Base-by-base conservation (phyloP, 805 yeast species). In the Wickerhamiella parazyma region DNA sequence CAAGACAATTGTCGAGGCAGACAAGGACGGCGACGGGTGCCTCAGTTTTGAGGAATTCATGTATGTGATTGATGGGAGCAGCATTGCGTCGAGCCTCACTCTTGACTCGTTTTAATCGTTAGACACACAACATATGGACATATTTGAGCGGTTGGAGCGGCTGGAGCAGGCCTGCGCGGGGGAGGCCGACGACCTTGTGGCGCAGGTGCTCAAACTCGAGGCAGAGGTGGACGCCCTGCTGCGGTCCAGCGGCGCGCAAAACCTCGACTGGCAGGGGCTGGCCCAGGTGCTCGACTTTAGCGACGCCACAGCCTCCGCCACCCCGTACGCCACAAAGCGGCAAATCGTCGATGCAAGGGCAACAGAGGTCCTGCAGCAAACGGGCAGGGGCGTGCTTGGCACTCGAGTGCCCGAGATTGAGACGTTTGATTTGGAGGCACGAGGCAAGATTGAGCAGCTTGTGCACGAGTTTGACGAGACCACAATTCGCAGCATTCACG, bases 1-100 rank as follows among this genome's bases (percentile, higher is more conserved):
- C 60, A 78, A 93, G 61, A 86, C 98, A 0, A 86, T 93, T 51
- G 75, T 85, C 76, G 96, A 89, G 59, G 87, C 85, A 41, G 97
- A 87, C 56, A 55, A 60, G 22, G 95, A 87, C 54, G 87, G 89
- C 1, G 95, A 86, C 56, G 94, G 95, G 1, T 75, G 72, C 52
- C 65, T 91, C 48, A 78, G 80, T 48, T 91, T 86, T 58, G 85
- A 75, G 29, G 99, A 91, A 68, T 91, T 91, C 61, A 75, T 75
- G 51, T 70, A 69, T 42, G 50, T 60, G 37, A 66, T 67, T 8
- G 62, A 62, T 38, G 58, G 55, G 35, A 57, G 66, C 17, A 60
- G 61, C 36, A 55, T 62, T 28, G 61, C 63, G 51, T 61, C 53
- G 50, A 60, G 49, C 49, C 56, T 54, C 54, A 65, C 59, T 45